Base-by-base conservation (phyloP, 352 stramenopile genomes). In the Phytophthora litchii region DNA sequence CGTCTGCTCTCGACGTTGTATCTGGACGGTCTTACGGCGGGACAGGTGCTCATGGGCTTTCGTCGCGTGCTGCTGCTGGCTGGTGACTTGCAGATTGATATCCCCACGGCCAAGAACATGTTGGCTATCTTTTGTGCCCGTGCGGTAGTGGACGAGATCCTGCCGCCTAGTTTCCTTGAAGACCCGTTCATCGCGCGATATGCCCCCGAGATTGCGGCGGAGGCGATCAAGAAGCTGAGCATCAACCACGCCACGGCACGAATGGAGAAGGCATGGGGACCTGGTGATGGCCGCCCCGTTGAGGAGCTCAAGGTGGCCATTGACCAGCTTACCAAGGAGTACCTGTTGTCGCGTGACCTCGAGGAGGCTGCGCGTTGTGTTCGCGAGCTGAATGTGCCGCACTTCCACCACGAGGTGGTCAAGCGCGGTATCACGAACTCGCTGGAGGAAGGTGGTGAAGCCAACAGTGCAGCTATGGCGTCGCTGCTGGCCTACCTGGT, bases 341-440 rank as follows among this genome's bases (percentile, higher is more conserved):
- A 98, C 65, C 56, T 99, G 40, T 57, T 98, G 25, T 98, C 90
- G 17, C 78, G 91, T 34, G 93, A 99, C 62, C 70, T 98, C n/a
- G 93, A 98, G 34, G 96, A 99, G 71, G 96, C 95, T 13, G 86
- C 88, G n/a, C 82, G 84, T 12, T 96, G 87, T 37, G 87, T 96
- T 42, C 85, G 85, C 21, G 97, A 99, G 76, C 78, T 99, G 5
- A 96, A 98, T 61, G 89, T 97, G 10, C 72, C 82, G 41, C 89
- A 98, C 47, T 99, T 99, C 70, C 95, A 98, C 72, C 97, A 99
- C 70, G 97, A 99, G 67, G 89, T 99, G 7, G 87, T 94, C 50
- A 96, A 96, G 70, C 85, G 85, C 43, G 87, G 67, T 42, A 80
- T 86, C 55, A 84, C 66, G 20, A 86, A 86, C 47, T 68, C 76